Base-by-base conservation (phyloP, 352 stramenopile genomes). In the Globisporangium parvum region DNA sequence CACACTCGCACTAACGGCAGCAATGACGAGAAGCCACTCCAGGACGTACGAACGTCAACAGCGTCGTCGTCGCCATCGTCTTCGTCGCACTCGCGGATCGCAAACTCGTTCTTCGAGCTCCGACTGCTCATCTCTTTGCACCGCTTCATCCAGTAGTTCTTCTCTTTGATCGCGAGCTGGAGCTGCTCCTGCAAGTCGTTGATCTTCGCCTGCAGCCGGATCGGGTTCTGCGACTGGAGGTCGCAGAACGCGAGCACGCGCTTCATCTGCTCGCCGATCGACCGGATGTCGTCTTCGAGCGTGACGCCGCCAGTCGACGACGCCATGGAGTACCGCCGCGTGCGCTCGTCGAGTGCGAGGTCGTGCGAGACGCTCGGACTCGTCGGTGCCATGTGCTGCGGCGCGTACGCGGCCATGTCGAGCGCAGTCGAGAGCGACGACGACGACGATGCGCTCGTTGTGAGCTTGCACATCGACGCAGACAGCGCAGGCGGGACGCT, bases 91-190 rank as follows among this genome's bases (percentile, higher is more conserved):
- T 61, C 47, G 28, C 26, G 28, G 26, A 42, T 21, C 20, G 40
- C 37, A 23, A 51, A 55, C 46, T 60, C 54, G 35, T 51, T 52
- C 24, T 54, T 53, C 14, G 55, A 24, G 41, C 41, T 18, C 6
- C 17, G 17, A 12, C 41, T 47, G 14, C 39, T 44, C 50, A 91
- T 67, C 54, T 88, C 80, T 51, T 90, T 83, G 66, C 80, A 91
- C 21, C 80, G 79, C 61, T 90, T 88, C 75, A 92, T 89, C 85
- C 85, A 95, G 67, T 95, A 93, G 60, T 95, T 92, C 66, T 95
- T 95, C 70, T 95, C 85, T 14, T 75, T 71, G 47, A 91, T 72
- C 28, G 74, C 82, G 57, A 80, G 70, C 15, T 79, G 75, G 28
- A 95, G 72, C 64, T 92, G 75, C 53, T 92, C 76, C 66, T 91